Base-by-base conservation (phyloP, 2,329 filamentous ascomycete genomes). In the Trichoderma sp. region DNA sequence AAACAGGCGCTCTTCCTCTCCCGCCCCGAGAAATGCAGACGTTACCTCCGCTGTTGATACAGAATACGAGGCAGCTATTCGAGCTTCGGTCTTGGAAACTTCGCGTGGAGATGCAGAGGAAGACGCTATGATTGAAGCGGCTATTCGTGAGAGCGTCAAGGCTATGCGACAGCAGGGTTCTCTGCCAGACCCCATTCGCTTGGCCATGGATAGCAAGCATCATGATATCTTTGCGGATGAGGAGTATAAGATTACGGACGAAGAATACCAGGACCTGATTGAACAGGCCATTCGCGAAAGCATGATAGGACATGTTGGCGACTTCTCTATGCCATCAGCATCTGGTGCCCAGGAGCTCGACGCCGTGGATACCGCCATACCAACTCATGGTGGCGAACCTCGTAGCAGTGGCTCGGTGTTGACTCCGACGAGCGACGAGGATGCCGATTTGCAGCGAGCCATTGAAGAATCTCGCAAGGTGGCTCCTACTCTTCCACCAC, bases 1-100 rank as follows among this genome's bases (percentile, higher is more conserved):
- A 7, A 39, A 74, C 2, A 73, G 66, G 5, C 61, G 72, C 70
- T 73, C 72, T 51, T 70, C 71, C 60, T 73, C 73, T 39, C 73
- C 70, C n/a, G 69, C 72, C 9, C 26, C 39, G 6, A 61, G 14
- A 24, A 24, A 21, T 2, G 6, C 18, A 7, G 57, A 62, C 3
- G 28, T 11, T 5, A 6, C 24, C 4, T 21, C 61, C 6, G 57
- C 39, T 6, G 83, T 87, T n/a, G 84, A 88, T 39, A 84, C 86
- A 2, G 91, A 92, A 71, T 87, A 94, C 56, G 92, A 95, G 78
- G 84, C 87, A 56, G 93, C 93, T 1, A 95, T 96, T 72, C 87
- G 86, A 68, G 84, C 85, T 12, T 92, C 91, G 1, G 91, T 96
- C 1, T 83, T 84, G 8, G 87, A 92, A 77, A 94, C 92, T 0